Conservation (phyloP, 2,329 filamentous ascomycete genomes). For the Phyllosticta capitalensis region DNA sequence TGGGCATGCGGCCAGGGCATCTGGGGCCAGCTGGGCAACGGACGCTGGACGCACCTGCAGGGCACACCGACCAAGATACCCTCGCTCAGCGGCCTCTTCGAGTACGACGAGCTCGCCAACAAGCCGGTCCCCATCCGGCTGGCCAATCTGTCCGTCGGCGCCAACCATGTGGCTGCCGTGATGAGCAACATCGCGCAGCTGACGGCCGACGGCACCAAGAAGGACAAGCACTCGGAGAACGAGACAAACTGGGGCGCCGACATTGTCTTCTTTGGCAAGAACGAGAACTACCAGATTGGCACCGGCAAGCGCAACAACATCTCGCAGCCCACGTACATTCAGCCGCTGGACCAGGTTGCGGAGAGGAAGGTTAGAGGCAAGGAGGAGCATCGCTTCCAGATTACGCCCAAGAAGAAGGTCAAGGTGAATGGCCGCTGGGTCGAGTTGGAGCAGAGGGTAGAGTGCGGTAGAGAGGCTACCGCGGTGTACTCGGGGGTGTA, state of each 20-base stretch:
- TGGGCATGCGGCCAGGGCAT: conserved; percentile 86
- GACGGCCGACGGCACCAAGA: conserved; percentile 34
- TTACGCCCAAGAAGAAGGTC: conserved; percentile 67
- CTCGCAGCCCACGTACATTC: conserved; percentile 66
- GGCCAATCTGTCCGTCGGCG: conserved; percentile 61
- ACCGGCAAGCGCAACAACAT: conserved; percentile 81
- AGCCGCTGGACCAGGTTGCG: conserved; percentile 57
- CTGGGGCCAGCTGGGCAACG: conserved; percentile 71
- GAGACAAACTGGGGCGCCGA: conserved; percentile 85
- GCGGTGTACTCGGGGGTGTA: conserved; percentile 66
- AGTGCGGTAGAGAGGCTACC: conserved; percentile 74
- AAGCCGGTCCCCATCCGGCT: conserved; percentile 68
- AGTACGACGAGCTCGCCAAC: conserved; percentile 70
- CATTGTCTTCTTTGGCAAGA: conserved; percentile 87
- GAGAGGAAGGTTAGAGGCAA: conserved; percentile 53
- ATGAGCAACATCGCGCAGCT: conserved; percentile 73
- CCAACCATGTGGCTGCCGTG: conserved; percentile 71
- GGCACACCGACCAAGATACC: conserved; percentile 70
- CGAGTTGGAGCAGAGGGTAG: conserved; percentile 74
- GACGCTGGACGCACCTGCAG: conserved; percentile 83
- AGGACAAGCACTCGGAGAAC: conserved; percentile 38
- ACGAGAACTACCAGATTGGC: conserved; percentile 87
- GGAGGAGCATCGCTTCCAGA: conserved; percentile 66
- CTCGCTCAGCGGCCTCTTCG: conserved; percentile 68
- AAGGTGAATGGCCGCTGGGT: conserved; percentile 60